phyloP scores from a whole-genome alignment of 768 basidiomycete species.

The Tylopilus rubrobrunneus region DNA sequence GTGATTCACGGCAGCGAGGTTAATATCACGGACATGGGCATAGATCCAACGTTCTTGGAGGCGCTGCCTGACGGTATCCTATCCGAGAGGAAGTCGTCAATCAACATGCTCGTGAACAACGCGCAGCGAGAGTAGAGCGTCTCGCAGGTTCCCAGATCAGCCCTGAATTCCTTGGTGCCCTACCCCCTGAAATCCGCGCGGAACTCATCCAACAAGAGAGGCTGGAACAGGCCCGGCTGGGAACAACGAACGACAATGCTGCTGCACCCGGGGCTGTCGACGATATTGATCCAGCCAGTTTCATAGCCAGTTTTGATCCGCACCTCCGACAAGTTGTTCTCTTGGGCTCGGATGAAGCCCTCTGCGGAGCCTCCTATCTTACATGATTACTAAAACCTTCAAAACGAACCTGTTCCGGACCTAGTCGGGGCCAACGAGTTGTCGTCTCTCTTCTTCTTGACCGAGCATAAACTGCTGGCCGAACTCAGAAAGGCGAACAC shows the following conservation, averaged over 20 bases:
- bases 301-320: slow-evolving; percentile 90
- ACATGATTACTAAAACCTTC: slow-evolving; percentile 70
- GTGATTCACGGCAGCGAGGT: slow-evolving; percentile 89
- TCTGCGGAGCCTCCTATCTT: slow-evolving; percentile 74
- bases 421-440: slow-evolving; percentile 73
- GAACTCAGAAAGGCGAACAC: slow-evolving; percentile 63
- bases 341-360: slow-evolving; percentile 83
- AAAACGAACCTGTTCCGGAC: no score
- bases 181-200: slow-evolving; percentile 93
- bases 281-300: slow-evolving; percentile 85
- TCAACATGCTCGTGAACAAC: slow-evolving; percentile 92
- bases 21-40: slow-evolving; percentile 98
- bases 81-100: slow-evolving; percentile 98
- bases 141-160: slow-evolving; percentile 87
- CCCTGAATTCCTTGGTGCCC: slow-evolving; percentile 90
- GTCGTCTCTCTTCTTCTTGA: slow-evolving; percentile 90
- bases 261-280: slow-evolving; percentile 40
- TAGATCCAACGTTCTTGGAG: slow-evolving; percentile 96
- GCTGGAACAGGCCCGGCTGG: slow-evolving; percentile 54
- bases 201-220: slow-evolving; percentile 97
- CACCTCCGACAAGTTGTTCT: slow-evolving; percentile 87
- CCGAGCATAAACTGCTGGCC: slow-evolving; percentile 87
- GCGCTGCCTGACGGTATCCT: slow-evolving; percentile 96
- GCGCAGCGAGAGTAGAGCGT: slow-evolving; percentile 69
- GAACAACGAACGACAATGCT: slow-evolving; percentile 28